These are phyloP conservation scores for Dillenia turbinata DNA, from an alignment of 164 flowering plant genomes.

Conservation along the genomic window DNA sequence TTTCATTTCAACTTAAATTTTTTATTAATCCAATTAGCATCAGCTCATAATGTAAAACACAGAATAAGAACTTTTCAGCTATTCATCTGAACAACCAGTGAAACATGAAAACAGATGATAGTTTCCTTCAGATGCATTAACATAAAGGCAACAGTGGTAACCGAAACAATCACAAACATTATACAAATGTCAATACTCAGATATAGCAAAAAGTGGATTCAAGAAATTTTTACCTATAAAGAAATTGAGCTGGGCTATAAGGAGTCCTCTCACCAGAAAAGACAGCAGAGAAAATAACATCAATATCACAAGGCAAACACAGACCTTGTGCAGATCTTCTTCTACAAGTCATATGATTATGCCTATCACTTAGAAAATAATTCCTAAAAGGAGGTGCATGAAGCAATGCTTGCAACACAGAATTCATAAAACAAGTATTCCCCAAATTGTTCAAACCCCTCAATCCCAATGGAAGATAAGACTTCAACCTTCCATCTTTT, in stretches of 20 bases:
- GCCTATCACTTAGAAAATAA: constrained; percentile 49
- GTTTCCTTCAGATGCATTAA: no score
- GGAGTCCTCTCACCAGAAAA: constrained; percentile 58
- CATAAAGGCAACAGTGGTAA: no score
- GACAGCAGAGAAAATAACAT: constrained; percentile 37
- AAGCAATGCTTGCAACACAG: constrained; percentile 61
- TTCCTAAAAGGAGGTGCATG: constrained; percentile 60
- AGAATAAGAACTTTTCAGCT: no score
- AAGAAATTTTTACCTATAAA: constrained; percentile 43
- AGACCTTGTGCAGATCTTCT: constrained; percentile 22
- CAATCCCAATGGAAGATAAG: constrained; percentile 58
- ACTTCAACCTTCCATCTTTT: constrained; percentile 46
- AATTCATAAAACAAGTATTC: constrained; percentile 70
- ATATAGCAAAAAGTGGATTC: no score
- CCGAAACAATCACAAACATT: no score
- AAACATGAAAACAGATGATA: no score
- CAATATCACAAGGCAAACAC: constrained; percentile 57
- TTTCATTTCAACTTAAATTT: no score
- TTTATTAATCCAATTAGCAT: no score
- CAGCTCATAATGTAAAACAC: no score
- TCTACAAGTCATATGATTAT: constrained; percentile 32
- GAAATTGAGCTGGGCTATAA: constrained; percentile 59
- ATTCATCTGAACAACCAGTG: no score
- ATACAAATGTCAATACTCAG: no score
- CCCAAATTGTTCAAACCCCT: constrained; percentile 76